Percentiles rank a stretch among this genome's conserved stretches.
Conservation (phyloP, 1,139 yeast species). For the Yamadazyma atlantica region DNA sequence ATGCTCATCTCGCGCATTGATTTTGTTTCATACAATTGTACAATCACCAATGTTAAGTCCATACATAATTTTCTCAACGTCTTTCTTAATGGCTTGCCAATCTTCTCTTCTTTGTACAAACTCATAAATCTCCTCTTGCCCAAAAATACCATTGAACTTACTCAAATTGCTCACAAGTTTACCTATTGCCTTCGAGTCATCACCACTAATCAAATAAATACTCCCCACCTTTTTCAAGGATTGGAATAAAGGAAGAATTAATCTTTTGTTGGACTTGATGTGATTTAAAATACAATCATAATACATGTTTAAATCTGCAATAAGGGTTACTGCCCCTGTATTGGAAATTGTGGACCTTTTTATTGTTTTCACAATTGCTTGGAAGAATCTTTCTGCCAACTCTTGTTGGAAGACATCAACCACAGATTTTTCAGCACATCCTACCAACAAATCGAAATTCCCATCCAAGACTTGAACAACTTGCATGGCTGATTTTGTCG, state of each 20-base stretch:
- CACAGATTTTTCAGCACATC: constrained; percentile 83
- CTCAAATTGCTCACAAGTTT: constrained; percentile 79
- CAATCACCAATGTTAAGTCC: constrained; percentile 80
- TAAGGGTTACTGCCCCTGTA: constrained; percentile 78
- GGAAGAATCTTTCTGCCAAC: constrained; percentile 84
- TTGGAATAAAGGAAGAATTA: constrained; percentile 72
- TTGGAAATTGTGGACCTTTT: constrained; percentile 69
- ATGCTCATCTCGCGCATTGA: constrained; percentile 1
- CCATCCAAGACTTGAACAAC: constrained; percentile 63
- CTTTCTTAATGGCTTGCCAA: constrained; percentile 73
- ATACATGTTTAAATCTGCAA: constrained; percentile 71
- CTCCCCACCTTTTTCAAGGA: constrained; percentile 85
- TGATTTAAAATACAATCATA: constrained; percentile 65
- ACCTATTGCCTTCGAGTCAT: constrained; percentile 82
- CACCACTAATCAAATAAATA: constrained; percentile 72
- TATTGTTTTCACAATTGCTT: constrained; percentile 70
- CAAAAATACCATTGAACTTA: constrained; percentile 84
- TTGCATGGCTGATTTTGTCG: constrained; percentile 68
- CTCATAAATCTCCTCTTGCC: constrained; percentile 91
- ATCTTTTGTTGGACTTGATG: constrained; percentile 59
- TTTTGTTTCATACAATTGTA: constrained; percentile 33
- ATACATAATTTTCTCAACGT: constrained; percentile 93
- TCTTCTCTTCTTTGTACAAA: constrained; percentile 87
- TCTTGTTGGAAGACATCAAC: constrained; percentile 94
- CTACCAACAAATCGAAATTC: constrained; percentile 75